phyloP scores from a whole-genome alignment of 768 basidiomycete genomes.

The Tricholoma saponaceum region DNA sequence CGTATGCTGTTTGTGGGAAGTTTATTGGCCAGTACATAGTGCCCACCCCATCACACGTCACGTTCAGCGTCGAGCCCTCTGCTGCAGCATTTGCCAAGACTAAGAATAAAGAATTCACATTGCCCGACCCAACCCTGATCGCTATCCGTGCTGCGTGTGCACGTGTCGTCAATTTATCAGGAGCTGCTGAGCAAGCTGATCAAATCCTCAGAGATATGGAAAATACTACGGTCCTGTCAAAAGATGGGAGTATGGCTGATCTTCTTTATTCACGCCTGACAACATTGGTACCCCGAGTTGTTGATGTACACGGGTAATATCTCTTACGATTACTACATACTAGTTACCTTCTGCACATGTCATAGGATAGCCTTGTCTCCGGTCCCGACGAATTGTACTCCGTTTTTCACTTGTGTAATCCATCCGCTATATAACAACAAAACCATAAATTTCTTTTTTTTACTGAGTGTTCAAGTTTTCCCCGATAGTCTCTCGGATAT shows the following conservation, averaged over 20 bases:
- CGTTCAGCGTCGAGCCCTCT: background rate
- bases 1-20: background rate
- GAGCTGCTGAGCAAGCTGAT: slow-evolving; percentile 28
- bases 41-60: background rate
- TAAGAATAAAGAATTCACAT: background rate
- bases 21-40: background rate
- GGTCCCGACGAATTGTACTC: no score
- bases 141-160: slow-evolving; percentile 31
- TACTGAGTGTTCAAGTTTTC: no score
- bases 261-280: slow-evolving; percentile 5
- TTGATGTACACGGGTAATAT: background rate
- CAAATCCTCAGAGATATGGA: slow-evolving; percentile 22
- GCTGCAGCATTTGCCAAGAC: background rate
- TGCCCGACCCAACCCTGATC: background rate
- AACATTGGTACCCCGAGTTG: background rate
- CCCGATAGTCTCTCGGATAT: no score
- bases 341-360: background rate
- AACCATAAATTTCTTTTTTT: no score
- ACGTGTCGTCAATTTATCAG: slow-evolving; percentile 31
- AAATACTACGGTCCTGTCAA: slow-evolving; percentile 9
- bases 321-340: background rate
- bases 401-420: no score
- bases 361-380: background rate
- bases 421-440: no score
- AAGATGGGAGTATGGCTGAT: slow-evolving; percentile 14